Percentiles rank a stretch among this genome's conserved stretches.
These are phyloP conservation scores for Albizia julibrissin DNA, from an alignment of 306 rosid species.

Conservation along the genomic window DNA sequence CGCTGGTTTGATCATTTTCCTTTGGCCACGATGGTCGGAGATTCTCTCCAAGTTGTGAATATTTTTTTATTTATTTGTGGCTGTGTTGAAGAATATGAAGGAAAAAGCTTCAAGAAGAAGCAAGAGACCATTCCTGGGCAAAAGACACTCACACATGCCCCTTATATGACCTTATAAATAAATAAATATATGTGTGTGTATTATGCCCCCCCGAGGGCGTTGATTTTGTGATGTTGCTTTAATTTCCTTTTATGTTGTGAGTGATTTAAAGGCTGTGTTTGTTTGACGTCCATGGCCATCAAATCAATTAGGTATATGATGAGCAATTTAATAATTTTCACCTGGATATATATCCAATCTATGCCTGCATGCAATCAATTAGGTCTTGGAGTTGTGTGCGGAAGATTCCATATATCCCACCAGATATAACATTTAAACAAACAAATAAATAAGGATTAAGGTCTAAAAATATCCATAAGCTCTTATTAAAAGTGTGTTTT, in stretches of 20 bases:
- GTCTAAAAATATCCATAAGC: too few relatives aligned
- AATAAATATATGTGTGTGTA: too few relatives aligned
- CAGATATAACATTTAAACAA: not conserved
- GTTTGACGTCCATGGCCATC: conserved; percentile 47
- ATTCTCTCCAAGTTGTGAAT: conserved; percentile 72
- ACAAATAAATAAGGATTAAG: not conserved
- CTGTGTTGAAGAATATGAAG: conserved; percentile 50
- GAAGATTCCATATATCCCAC: conserved; percentile 38
- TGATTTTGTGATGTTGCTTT: conserved; percentile 6
- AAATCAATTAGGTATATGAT: conserved; percentile 35
- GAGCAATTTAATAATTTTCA: conserved; percentile 20
- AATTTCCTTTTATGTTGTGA: conserved; percentile 34
- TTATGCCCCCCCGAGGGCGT: too few relatives aligned
- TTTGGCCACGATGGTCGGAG: conserved; percentile 51
- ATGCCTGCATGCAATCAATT: conserved; percentile 41
- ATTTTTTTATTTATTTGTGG: conserved; percentile 14
- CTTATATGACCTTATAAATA: not conserved
- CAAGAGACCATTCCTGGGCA: conserved; percentile 26
- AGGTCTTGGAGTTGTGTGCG: conserved; percentile 24
- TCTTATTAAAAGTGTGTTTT: too few relatives aligned
- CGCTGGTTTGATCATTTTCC: conserved; percentile 47
- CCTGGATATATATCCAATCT: conserved; percentile 15
- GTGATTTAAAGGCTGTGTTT: conserved; percentile 42
- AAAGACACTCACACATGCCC: conserved; percentile 15
- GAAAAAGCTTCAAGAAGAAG: conserved; percentile 50